Evolutionary conservation across 1,284 basidiomycete genomes (phyloP).

Genomic region (Phellinidium pouzarii): DNA sequence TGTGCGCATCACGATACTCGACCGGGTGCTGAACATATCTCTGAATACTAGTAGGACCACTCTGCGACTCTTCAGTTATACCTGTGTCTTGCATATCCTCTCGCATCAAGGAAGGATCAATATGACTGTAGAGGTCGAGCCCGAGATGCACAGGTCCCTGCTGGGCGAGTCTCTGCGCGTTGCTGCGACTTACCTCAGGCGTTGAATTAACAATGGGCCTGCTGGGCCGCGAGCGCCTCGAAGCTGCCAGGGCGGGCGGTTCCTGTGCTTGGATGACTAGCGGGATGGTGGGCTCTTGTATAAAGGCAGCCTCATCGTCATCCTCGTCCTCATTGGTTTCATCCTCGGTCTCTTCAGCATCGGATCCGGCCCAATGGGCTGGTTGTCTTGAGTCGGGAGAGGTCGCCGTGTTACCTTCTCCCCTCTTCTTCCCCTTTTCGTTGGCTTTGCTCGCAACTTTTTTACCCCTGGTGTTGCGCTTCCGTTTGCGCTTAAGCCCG

Average conservation of each 20-base stretch:
- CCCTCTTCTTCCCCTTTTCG: background rate
- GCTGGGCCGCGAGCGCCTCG: background rate
- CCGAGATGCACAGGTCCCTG: too few relatives aligned
- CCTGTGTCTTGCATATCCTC: too few relatives aligned
- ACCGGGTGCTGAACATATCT: background rate
- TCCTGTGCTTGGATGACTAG: background rate
- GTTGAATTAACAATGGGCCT: background rate
- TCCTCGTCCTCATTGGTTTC: background rate
- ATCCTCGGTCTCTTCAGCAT: background rate
- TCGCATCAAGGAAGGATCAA: background rate
- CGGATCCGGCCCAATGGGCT: background rate
- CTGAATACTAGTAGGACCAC: background rate
- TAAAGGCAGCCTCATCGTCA: background rate
- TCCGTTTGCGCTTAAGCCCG: constrained; percentile 57
- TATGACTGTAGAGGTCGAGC: background rate
- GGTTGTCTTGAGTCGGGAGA: background rate
- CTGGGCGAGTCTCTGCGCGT: background rate
- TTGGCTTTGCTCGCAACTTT: background rate
- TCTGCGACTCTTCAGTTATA: too few relatives aligned
- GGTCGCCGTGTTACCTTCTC: background rate
- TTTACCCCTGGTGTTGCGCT: constrained; percentile 38
- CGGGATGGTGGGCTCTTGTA: background rate
- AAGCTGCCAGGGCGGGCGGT: too few relatives aligned
- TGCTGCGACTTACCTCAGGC: background rate
- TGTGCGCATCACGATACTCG: background rate